Evolutionary conservation across 495 filamentous ascomycete genomes (phyloP).

Genomic region (Sordaria brevicollis): DNA sequence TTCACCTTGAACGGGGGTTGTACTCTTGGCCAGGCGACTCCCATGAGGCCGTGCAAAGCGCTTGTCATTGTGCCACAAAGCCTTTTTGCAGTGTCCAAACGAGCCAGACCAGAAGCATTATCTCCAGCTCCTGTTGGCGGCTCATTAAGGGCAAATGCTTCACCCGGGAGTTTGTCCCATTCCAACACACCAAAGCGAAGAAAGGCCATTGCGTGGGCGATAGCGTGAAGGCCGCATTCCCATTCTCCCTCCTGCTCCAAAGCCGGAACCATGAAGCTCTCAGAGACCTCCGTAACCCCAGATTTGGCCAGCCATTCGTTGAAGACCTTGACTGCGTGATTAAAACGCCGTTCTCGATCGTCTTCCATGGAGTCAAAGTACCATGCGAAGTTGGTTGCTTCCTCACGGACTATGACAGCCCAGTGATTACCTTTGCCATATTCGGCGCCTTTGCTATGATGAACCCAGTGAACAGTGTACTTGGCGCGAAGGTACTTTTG

Average conservation of each 20-base stretch:
- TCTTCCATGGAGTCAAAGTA: background rate
- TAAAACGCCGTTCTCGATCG: background rate
- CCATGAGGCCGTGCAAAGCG: background rate
- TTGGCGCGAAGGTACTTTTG: background rate
- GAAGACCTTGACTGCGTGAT: background rate
- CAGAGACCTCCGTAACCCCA: background rate
- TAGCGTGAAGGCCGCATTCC: constrained; percentile 9
- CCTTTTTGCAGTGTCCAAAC: background rate
- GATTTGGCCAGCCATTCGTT: background rate
- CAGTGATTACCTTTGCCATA: background rate
- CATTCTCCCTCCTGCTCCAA: background rate
- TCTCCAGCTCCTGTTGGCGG: background rate
- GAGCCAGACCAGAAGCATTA: background rate
- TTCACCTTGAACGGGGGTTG: background rate
- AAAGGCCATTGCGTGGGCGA: constrained; percentile 10
- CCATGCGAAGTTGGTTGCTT: background rate
- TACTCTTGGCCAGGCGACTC: background rate
- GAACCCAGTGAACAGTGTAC: background rate
- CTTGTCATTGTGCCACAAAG: background rate
- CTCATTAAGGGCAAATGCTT: background rate
- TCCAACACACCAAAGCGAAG: constrained; percentile 6
- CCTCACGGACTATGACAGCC: background rate
- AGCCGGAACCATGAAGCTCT: background rate
- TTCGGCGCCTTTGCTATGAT: background rate
- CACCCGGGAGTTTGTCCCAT: background rate